Conservation (phyloP, 352 stramenopile species). For the Pythium dissotocum region DNA sequence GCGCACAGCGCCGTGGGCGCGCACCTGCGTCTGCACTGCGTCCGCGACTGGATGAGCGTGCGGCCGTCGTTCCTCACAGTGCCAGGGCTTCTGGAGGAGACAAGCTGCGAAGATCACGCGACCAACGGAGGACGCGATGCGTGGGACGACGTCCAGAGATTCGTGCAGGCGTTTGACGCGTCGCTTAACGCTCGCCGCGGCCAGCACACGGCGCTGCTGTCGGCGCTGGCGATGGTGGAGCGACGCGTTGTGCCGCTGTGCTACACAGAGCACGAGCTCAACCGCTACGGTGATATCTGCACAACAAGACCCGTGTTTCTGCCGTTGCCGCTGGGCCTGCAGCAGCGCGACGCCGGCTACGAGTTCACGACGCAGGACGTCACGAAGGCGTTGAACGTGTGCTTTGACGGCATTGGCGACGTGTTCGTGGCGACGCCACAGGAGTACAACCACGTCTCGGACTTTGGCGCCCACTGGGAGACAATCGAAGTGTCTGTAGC, state of each 20-base stretch:
- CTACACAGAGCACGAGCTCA: slow-evolving; percentile 15
- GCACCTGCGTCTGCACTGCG: slow-evolving; percentile 20
- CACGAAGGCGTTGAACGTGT: slow-evolving; percentile 4
- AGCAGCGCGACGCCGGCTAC: neutral
- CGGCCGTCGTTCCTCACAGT: slow-evolving; percentile 13
- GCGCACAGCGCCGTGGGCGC: neutral
- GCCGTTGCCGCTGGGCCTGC: slow-evolving; percentile 6
- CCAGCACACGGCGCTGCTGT: slow-evolving; percentile 16
- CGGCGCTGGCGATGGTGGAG: slow-evolving; percentile 18
- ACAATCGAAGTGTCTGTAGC: slow-evolving; percentile 26
- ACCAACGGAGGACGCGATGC: neutral
- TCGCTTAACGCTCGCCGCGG: slow-evolving; percentile 14
- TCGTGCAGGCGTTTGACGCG: slow-evolving; percentile 14
- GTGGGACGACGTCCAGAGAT: slow-evolving; percentile 15
- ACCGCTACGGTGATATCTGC: slow-evolving; percentile 22
- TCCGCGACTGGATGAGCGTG: slow-evolving; percentile 6
- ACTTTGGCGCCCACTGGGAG: slow-evolving; percentile 58
- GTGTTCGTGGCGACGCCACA: slow-evolving; percentile 32
- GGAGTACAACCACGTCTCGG: slow-evolving; percentile 47
- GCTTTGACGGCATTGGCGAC: slow-evolving; percentile 31
- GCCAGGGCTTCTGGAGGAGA: slow-evolving; percentile 10
- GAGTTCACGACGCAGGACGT: slow-evolving; percentile 12
- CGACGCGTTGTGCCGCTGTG: slow-evolving; percentile 16
- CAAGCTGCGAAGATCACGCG: neutral
- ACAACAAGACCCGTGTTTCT: slow-evolving; percentile 23